Conservation (phyloP, 2,329 filamentous ascomycete species). For the Neurospora sp. region DNA sequence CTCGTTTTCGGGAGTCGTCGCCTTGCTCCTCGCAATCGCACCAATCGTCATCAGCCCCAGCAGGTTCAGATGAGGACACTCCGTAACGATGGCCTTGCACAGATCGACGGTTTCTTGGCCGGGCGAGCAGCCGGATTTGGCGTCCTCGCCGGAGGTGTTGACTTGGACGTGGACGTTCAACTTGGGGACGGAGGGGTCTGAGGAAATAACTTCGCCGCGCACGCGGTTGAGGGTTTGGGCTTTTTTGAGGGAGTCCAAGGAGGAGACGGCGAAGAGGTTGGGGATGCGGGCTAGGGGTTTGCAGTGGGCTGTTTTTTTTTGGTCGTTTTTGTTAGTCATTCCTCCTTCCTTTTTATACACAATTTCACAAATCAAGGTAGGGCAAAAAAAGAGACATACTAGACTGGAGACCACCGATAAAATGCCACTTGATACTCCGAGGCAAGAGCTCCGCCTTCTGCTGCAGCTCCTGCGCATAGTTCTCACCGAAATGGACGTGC, state of each 20-base stretch:
- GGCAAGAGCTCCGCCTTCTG: conserved; percentile 81
- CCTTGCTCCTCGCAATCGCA: conserved; percentile 76
- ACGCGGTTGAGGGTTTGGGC: conserved; percentile 71
- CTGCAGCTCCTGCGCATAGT: conserved; percentile 83
- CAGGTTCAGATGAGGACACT: conserved; percentile 65
- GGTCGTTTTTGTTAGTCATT: too few species aligned
- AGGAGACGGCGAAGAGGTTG: conserved; percentile 86
- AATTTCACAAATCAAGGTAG: too few species aligned
- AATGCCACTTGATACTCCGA: conserved; percentile 76
- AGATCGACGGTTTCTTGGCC: conserved; percentile 50
- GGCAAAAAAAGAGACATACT: conserved; percentile 25
- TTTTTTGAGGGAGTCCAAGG: conserved; percentile 82
- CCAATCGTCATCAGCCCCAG: conserved; percentile 95
- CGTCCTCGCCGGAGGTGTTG: conserved; percentile 83
- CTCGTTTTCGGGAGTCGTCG: conserved; percentile 62
- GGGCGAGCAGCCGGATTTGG: conserved; percentile 75
- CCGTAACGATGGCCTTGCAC: conserved; percentile 58
- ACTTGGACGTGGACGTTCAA: conserved; percentile 95
- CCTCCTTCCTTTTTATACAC: too few species aligned
- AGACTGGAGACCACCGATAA: conserved; percentile 88
- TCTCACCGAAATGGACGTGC: conserved; percentile 86
- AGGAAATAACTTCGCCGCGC: too few species aligned
- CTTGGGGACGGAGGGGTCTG: too few species aligned
- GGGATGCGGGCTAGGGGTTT: conserved; percentile 76
- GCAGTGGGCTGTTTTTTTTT: conserved; percentile 54